phyloP scores from a whole-genome alignment of 495 filamentous ascomycete species.

The Aspergillus baeticus region DNA sequence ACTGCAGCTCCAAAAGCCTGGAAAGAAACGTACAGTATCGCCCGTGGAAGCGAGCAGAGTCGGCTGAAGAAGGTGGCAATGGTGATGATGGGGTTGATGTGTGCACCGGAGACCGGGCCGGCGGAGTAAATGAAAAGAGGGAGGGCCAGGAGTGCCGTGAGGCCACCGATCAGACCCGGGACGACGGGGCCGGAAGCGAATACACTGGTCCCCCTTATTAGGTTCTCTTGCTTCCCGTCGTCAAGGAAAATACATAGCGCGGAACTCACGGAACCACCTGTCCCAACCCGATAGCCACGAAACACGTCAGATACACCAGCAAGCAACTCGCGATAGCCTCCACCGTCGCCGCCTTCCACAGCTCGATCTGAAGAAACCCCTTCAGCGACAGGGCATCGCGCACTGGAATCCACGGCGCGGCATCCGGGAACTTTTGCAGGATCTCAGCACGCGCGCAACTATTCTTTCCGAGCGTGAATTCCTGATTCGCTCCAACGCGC shows the following conservation, averaged over 20 bases:
- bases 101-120: constrained; percentile 49
- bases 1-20: constrained; percentile 45
- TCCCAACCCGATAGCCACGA: constrained; percentile 23
- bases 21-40: constrained; percentile 41
- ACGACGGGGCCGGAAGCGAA: constrained; percentile 15
- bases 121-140: constrained; percentile 51
- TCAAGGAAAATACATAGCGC: no score
- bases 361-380: constrained; percentile 35
- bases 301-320: constrained; percentile 25
- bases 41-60: constrained; percentile 46
- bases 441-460: constrained; percentile 35
- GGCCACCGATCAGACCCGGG: constrained; percentile 32
- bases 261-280: neutral
- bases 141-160: constrained; percentile 46
- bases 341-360: constrained; percentile 46
- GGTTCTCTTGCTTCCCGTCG: no score
- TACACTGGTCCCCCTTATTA: no score
- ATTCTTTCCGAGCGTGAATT: constrained; percentile 38
- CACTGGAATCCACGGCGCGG: constrained; percentile 40
- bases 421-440: constrained; percentile 43
- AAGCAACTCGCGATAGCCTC: constrained; percentile 26
- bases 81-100: constrained; percentile 53
- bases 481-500: constrained; percentile 49
- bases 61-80: constrained; percentile 51
- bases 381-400: constrained; percentile 35